These are phyloP conservation scores for Colletotrichum destructivum DNA, from an alignment of 2,329 filamentous ascomycete species.

Conservation along the genomic window DNA sequence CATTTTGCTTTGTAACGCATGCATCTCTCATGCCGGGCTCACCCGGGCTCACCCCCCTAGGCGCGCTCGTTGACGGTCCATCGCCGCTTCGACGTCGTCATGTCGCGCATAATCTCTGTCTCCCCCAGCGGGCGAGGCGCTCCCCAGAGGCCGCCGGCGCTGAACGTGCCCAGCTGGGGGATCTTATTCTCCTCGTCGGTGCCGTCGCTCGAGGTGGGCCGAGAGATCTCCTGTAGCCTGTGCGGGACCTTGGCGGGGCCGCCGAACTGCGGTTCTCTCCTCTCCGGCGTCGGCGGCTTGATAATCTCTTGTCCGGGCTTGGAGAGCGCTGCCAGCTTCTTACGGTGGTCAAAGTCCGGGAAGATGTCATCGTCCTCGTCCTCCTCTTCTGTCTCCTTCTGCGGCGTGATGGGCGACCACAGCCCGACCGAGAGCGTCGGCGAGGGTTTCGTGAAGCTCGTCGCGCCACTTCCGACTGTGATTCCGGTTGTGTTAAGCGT, in stretches of 20 bases:
- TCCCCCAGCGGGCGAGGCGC: conserved; percentile 60
- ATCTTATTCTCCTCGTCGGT: conserved; percentile 51
- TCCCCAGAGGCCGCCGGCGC: conserved; percentile 61
- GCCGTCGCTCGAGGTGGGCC: conserved; percentile 42
- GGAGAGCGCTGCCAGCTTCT: conserved; percentile 44
- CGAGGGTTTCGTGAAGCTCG: conserved; percentile 51
- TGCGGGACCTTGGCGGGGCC: conserved; percentile 38
- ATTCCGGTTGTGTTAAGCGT: conserved; percentile 53
- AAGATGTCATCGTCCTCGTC: conserved; percentile 67
- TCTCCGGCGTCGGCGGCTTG: conserved; percentile 42
- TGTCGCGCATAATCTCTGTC: conserved; percentile 61
- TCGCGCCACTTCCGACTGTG: conserved; percentile 58
- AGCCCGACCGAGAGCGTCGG: conserved; percentile 63
- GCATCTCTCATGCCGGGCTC: not conserved
- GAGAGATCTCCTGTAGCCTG: conserved; percentile 41
- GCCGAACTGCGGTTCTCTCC: conserved; percentile 43
- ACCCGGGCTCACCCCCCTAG: not conserved
- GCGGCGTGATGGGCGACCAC: conserved; percentile 60
- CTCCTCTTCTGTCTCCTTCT: conserved; percentile 53
- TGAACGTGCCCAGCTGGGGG: conserved; percentile 54
- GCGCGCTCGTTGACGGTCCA: conserved; percentile 69
- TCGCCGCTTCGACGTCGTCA: conserved; percentile 64
- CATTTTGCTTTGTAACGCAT: not conserved
- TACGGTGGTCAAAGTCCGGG: conserved; percentile 65
- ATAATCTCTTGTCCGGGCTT: conserved; percentile 29